Evolutionary conservation across 768 basidiomycete species (phyloP).

Genomic region (Fomitopsis pulvina): DNA sequence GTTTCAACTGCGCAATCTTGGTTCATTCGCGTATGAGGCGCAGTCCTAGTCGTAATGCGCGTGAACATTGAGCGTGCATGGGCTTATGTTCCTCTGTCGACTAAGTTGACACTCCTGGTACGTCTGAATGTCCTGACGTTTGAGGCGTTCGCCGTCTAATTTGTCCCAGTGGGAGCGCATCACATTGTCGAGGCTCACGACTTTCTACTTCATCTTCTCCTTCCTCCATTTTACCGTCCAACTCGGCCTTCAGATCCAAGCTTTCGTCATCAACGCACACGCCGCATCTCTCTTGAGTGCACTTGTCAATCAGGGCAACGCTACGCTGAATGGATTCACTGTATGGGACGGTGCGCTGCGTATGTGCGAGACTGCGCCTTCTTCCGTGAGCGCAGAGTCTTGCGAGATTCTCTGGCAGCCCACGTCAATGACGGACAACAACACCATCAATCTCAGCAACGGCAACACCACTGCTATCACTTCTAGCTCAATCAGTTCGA

Average conservation of each 20-base stretch:
- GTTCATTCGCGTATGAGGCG: background rate
- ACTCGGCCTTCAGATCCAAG: conserved; percentile 60
- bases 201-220: conserved; percentile 62
- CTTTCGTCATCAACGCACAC: conserved; percentile 55
- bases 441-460: conserved; percentile 9
- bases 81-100: conserved; percentile 29
- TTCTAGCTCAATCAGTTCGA: conserved; percentile 3
- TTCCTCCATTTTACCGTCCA: conserved; percentile 61
- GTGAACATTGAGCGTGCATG: conserved; percentile 22
- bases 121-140: conserved; percentile 16
- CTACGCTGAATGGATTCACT: conserved; percentile 43
- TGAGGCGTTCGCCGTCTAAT: background rate
- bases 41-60: conserved; percentile 27
- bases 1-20: background rate
- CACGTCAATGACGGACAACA: conserved; percentile 10
- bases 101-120: conserved; percentile 44
- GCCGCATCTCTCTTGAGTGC: conserved; percentile 47
- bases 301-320: conserved; percentile 45
- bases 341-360: conserved; percentile 44
- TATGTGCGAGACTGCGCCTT: conserved; percentile 48
- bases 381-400: conserved; percentile 25
- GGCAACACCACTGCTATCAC: conserved; percentile 1
- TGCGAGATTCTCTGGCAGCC: conserved; percentile 54
- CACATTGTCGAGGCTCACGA: conserved; percentile 60
- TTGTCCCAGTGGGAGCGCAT: conserved; percentile 56